Evolutionary conservation across 352 stramenopile species (phyloP).

Genomic region (Pythium aphanidermatum): DNA sequence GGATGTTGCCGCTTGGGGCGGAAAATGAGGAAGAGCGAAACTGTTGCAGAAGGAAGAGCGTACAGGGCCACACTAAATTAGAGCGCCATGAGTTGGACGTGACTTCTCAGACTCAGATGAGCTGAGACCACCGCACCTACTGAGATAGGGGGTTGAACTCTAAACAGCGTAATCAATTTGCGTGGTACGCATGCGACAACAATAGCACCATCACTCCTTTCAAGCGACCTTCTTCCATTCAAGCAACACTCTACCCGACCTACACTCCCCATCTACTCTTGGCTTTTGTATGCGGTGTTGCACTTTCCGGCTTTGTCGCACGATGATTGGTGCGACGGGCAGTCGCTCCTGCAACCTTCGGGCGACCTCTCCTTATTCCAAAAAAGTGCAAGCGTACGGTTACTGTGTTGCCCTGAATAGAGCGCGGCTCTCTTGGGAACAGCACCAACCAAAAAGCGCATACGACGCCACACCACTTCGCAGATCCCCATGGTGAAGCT

Average conservation of each 20-base stretch:
- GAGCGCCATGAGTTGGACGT: conserved; percentile 11
- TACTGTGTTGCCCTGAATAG: too few relatives aligned
- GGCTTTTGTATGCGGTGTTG: too few relatives aligned
- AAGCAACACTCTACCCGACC: too few relatives aligned
- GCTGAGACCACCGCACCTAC: background rate
- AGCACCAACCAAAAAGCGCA: conserved; percentile 8
- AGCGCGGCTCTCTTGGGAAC: conserved; percentile 5
- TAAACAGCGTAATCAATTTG: background rate
- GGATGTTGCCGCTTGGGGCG: conserved; percentile 9
- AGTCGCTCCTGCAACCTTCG: too few relatives aligned
- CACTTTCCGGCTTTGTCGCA: too few relatives aligned
- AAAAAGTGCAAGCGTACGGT: too few relatives aligned
- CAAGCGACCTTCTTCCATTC: too few relatives aligned
- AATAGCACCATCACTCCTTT: too few relatives aligned
- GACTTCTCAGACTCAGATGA: conserved; percentile 2
- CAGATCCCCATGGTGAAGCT: conserved; percentile 28
- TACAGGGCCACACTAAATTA: conserved; percentile 7
- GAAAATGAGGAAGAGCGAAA: conserved; percentile 14
- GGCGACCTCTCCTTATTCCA: too few relatives aligned
- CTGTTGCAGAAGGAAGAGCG: conserved; percentile 6
- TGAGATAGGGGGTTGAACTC: background rate
- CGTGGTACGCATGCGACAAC: background rate
- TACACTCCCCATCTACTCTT: too few relatives aligned
- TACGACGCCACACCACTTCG: background rate
- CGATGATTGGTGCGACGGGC: too few relatives aligned